A percentile compares a stretch with the other conserved stretches of the same genome.
Conservation (phyloP, 116 monocot genomes). For the Posidonia oceanica region DNA sequence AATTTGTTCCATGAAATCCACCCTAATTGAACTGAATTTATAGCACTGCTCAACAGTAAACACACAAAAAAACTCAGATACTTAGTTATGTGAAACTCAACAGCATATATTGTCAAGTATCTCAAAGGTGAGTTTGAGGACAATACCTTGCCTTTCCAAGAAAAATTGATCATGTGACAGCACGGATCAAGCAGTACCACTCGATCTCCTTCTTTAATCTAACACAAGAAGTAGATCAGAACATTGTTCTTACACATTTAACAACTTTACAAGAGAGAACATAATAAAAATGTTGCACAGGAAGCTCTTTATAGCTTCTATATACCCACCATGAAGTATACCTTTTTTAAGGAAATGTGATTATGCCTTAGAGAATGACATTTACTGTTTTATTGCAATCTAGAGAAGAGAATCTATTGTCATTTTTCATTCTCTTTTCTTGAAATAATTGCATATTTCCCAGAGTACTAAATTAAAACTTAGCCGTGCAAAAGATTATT, state of each 20-base stretch:
- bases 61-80: background rate
- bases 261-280: background rate
- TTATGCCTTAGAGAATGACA: no score
- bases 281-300: no score
- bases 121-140: background rate
- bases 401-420: no score
- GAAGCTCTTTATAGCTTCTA: no score
- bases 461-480: no score
- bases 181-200: slow-evolving; percentile 63
- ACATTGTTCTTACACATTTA: background rate
- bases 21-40: slow-evolving; percentile 70
- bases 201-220: slow-evolving; percentile 89
- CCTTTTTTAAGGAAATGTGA: no score
- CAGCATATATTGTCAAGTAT: background rate
- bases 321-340: no score
- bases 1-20: slow-evolving; percentile 84
- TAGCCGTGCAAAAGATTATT: no score
- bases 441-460: no score
- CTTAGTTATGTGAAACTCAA: background rate
- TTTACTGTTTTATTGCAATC: no score
- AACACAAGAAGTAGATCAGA: slow-evolving; percentile 3
- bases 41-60: slow-evolving; percentile 30
- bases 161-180: slow-evolving; percentile 37
- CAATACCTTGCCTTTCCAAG: slow-evolving; percentile 72
- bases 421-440: no score